Evolutionary conservation across 2,329 filamentous ascomycete species (phyloP).

Genomic region (Alternaria viburni): DNA sequence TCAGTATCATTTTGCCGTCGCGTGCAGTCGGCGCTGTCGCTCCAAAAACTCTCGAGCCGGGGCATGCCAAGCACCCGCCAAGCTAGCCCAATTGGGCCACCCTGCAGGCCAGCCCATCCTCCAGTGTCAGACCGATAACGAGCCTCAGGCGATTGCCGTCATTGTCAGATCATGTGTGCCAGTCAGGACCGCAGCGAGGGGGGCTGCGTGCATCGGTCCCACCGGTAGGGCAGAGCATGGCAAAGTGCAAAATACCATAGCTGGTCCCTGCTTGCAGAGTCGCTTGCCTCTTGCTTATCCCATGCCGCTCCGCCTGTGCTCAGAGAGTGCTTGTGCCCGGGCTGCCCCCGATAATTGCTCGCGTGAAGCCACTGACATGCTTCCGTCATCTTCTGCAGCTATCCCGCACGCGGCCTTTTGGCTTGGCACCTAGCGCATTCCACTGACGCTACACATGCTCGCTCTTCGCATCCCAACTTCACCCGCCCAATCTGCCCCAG

Average conservation of each 20-base stretch:
- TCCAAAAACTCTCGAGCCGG: slow-evolving; percentile 9
- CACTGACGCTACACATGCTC: slow-evolving; percentile 14
- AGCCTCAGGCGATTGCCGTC: not conserved
- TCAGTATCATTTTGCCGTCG: slow-evolving; percentile 50
- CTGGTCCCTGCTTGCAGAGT: slow-evolving; percentile 3
- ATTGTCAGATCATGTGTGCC: not conserved
- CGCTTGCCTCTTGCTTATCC: not conserved
- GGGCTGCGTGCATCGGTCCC: slow-evolving; percentile 12
- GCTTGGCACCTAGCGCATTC: slow-evolving; percentile 20
- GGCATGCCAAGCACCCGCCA: not conserved
- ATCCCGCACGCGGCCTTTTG: slow-evolving; percentile 16
- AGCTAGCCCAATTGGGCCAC: not conserved
- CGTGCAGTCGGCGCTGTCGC: slow-evolving; percentile 3
- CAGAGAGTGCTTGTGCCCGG: slow-evolving; percentile 1
- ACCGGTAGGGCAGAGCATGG: slow-evolving; percentile 9
- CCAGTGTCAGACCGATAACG: not conserved
- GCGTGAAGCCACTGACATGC: slow-evolving; percentile 14
- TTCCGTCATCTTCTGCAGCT: slow-evolving; percentile 13
- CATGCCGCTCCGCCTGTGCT: slow-evolving; percentile 3
- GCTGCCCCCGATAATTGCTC: slow-evolving; percentile 1
- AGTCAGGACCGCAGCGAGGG: not conserved
- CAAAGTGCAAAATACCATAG: slow-evolving; percentile 13
- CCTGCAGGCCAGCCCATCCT: not conserved
- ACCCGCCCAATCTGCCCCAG: not conserved
- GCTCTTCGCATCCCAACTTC: slow-evolving; percentile 13